Conservation (phyloP, 106 monocot species). For the Alisma plantagoaquatica region DNA sequence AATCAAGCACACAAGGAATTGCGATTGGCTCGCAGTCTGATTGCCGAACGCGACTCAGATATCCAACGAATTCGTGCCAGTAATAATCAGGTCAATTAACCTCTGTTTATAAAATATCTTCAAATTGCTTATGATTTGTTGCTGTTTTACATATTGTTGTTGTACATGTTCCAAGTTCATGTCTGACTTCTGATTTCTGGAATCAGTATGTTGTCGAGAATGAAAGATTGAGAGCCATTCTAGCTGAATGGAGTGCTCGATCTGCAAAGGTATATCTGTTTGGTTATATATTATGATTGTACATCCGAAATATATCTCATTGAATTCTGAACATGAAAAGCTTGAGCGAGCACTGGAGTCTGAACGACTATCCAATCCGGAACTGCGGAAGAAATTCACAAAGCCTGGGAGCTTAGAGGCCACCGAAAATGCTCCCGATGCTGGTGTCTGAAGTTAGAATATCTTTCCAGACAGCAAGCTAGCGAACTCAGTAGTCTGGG, state of each 20-base stretch:
- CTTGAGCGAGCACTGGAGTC: constrained; percentile 84
- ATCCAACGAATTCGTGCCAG: constrained; percentile 49
- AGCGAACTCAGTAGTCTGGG: no score
- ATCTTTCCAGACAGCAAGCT: no score
- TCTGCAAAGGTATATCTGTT: constrained; percentile 68
- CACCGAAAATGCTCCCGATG: no score
- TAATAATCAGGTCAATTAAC: constrained; percentile 60
- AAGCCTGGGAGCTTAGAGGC: no score
- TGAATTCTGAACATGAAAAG: constrained; percentile 22
- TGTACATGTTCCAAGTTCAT: constrained; percentile 1
- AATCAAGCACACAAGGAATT: constrained; percentile 90
- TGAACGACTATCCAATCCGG: constrained; percentile 42
- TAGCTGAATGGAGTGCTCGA: constrained; percentile 95
- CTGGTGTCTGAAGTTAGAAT: no score
- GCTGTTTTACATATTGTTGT: background rate
- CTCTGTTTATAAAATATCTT: no score
- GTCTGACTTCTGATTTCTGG: background rate
- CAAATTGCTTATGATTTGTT: background rate
- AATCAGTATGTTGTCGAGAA: constrained; percentile 92
- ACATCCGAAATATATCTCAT: background rate
- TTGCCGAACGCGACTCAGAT: constrained; percentile 85
- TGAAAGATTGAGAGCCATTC: constrained; percentile 87
- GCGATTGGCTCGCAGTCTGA: constrained; percentile 66
- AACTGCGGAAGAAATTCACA: constrained; percentile 55
- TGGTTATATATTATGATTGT: background rate